These are phyloP conservation scores for Cladosporium velox DNA, from an alignment of 2,329 filamentous ascomycete genomes.

Conservation along the genomic window DNA sequence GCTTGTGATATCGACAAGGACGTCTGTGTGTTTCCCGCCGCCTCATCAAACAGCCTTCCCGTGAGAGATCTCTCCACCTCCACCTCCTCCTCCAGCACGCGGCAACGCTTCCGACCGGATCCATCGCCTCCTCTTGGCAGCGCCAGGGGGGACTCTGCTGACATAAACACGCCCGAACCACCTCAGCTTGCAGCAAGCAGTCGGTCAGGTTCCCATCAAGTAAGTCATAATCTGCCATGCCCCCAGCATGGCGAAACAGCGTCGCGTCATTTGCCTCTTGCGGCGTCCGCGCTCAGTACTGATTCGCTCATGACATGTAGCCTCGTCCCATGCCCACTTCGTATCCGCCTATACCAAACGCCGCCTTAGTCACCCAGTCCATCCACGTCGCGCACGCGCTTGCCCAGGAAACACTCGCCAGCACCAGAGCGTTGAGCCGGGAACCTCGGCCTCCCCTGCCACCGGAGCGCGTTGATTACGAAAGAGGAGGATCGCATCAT, in stretches of 20 bases:
- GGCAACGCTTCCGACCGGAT: constrained; percentile 4
- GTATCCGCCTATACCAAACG: neutral
- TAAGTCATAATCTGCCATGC: constrained; percentile 8
- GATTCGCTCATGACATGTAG: constrained; percentile 7
- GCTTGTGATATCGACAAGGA: neutral
- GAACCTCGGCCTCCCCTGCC: neutral
- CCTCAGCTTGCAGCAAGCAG: constrained; percentile 11
- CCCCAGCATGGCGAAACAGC: neutral
- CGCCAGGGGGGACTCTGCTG: constrained; percentile 4
- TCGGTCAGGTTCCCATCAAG: constrained; percentile 6
- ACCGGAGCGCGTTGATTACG: neutral
- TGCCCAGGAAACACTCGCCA: neutral
- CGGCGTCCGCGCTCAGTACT: neutral
- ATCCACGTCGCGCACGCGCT: constrained; percentile 1
- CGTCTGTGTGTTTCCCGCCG: neutral
- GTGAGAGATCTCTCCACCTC: neutral
- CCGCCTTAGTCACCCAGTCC: neutral
- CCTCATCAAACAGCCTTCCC: neutral
- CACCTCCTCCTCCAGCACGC: constrained; percentile 1
- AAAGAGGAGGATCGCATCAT: neutral
- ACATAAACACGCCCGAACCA: constrained; percentile 1
- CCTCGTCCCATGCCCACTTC: neutral
- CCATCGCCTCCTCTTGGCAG: constrained; percentile 4
- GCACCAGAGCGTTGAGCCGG: neutral
- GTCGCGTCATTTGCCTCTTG: constrained; percentile 2